Conservation (phyloP, 2,329 filamentous ascomycete species). For the Elsinoe arachidis region DNA sequence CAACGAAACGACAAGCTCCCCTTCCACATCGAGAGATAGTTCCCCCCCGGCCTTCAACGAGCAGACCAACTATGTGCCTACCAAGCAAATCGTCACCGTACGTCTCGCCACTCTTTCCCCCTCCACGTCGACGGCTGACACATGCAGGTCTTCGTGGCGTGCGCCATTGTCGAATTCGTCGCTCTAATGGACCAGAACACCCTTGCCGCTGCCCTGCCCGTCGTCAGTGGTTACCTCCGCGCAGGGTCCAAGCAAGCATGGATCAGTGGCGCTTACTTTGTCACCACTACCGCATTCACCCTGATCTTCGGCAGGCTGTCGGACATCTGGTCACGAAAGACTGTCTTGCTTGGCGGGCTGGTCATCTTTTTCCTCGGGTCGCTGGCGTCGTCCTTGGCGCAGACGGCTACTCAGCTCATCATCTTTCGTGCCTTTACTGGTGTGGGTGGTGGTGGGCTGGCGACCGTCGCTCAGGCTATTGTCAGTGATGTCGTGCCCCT, state of each 20-base stretch:
- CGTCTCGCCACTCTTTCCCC: neutral
- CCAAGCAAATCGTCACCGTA: slow-evolving; percentile 45
- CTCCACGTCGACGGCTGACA: neutral
- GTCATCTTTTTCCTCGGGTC: slow-evolving; percentile 39
- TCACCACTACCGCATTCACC: slow-evolving; percentile 39
- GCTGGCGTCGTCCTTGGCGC: slow-evolving; percentile 36
- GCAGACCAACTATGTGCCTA: slow-evolving; percentile 49
- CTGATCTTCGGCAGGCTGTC: slow-evolving; percentile 40
- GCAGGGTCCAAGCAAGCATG: slow-evolving; percentile 45
- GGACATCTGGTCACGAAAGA: slow-evolving; percentile 41
- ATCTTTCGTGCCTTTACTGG: slow-evolving; percentile 21
- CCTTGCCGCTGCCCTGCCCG: slow-evolving; percentile 46
- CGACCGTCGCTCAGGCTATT: slow-evolving; percentile 25
- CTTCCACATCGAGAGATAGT: neutral
- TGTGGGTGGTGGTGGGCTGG: slow-evolving; percentile 21
- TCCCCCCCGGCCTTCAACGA: slow-evolving; percentile 40
- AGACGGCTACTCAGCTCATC: slow-evolving; percentile 33
- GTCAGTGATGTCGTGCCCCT: slow-evolving; percentile 24
- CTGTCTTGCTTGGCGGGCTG: slow-evolving; percentile 25
- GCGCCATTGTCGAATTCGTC: slow-evolving; percentile 46
- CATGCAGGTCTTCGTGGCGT: slow-evolving; percentile 49
- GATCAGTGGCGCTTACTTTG: slow-evolving; percentile 50
- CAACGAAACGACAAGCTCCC: neutral
- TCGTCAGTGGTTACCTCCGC: slow-evolving; percentile 44
- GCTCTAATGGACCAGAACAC: slow-evolving; percentile 53